Evolutionary conservation across 306 rosid genomes (phyloP).

Genomic region (Dalbergia cochinchinensis): DNA sequence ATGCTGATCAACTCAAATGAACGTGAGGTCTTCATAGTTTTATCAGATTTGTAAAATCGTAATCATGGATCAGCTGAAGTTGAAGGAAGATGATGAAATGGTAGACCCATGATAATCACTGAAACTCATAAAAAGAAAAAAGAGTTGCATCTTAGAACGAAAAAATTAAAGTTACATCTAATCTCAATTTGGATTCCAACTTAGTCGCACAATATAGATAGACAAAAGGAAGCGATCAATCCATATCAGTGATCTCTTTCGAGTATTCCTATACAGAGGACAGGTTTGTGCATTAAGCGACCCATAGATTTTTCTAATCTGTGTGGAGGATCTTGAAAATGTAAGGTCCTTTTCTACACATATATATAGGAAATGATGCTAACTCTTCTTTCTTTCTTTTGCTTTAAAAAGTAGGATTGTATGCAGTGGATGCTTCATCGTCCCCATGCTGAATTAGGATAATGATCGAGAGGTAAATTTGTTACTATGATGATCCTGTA

Average conservation of each 20-base stretch:
- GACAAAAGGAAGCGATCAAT: conserved; percentile 12
- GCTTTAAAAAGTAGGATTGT: neutral
- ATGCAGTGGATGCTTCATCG: neutral
- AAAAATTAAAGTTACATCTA: neutral
- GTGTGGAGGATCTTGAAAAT: neutral
- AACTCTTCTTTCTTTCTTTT: neutral
- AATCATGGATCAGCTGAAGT: conserved; percentile 20
- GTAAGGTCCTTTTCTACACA: conserved; percentile 15
- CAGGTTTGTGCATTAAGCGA: conserved; percentile 14
- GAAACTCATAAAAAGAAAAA: too few species aligned
- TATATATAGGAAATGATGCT: neutral
- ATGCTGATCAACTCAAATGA: neutral
- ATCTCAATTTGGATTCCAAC: conserved; percentile 23
- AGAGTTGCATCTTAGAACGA: neutral
- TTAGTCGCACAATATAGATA: neutral
- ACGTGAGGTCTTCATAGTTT: neutral
- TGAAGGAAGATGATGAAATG: conserved; percentile 11
- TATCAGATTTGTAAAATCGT: neutral
- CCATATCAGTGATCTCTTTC: neutral
- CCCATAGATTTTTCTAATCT: neutral
- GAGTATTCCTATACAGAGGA: neutral
- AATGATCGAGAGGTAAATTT: neutral
- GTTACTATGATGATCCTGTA: too few species aligned
- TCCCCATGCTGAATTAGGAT: neutral
- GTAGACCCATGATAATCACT: conserved; percentile 15